Percentiles rank a stretch among this genome's conserved stretches.
Evolutionary conservation across 140 eudicot genomes (phyloP).

Genomic region (Erigeron philadelphicus): DNA sequence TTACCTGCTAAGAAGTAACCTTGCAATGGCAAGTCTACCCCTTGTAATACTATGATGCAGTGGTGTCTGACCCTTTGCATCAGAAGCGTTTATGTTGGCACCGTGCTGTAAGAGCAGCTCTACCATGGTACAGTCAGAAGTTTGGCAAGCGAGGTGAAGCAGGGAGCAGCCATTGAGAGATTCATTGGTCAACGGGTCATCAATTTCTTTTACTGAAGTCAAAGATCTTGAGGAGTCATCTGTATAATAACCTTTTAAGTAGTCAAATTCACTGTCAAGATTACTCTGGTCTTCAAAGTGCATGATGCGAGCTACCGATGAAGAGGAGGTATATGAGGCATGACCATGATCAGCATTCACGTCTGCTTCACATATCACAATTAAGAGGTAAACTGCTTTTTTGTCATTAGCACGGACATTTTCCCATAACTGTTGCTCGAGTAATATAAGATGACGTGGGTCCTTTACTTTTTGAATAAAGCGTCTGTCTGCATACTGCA

Average conservation of each 20-base stretch:
- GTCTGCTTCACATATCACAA: slow-evolving; percentile 55
- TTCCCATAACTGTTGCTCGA: slow-evolving; percentile 83
- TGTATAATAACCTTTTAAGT: slow-evolving; percentile 34
- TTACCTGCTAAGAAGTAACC: slow-evolving; percentile 69
- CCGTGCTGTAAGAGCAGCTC: slow-evolving; percentile 87
- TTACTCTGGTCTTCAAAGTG: slow-evolving; percentile 38
- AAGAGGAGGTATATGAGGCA: slow-evolving; percentile 41
- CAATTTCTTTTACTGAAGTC: slow-evolving; percentile 33
- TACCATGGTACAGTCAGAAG: slow-evolving; percentile 82
- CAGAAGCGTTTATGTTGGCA: slow-evolving; percentile 58
- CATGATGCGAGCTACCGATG: slow-evolving; percentile 36
- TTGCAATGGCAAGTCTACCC: slow-evolving; percentile 55
- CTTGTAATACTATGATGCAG: slow-evolving; percentile 63
- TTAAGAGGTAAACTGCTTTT: slow-evolving; percentile 73
- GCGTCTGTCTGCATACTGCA: slow-evolving; percentile 78
- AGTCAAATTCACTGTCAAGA: slow-evolving; percentile 35
- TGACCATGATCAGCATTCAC: slow-evolving; percentile 64
- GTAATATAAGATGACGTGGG: slow-evolving; percentile 44
- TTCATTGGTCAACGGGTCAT: slow-evolving; percentile 44
- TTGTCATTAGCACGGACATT: slow-evolving; percentile 68
- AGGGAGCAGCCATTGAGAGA: slow-evolving; percentile 63
- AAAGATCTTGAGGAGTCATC: slow-evolving; percentile 38
- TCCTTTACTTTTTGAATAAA: slow-evolving; percentile 64
- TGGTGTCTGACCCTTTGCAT: slow-evolving; percentile 79
- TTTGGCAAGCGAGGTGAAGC: slow-evolving; percentile 87